Evolutionary conservation across 1,139 yeast genomes (phyloP).

Genomic region (Nematodospora anomalae): DNA sequence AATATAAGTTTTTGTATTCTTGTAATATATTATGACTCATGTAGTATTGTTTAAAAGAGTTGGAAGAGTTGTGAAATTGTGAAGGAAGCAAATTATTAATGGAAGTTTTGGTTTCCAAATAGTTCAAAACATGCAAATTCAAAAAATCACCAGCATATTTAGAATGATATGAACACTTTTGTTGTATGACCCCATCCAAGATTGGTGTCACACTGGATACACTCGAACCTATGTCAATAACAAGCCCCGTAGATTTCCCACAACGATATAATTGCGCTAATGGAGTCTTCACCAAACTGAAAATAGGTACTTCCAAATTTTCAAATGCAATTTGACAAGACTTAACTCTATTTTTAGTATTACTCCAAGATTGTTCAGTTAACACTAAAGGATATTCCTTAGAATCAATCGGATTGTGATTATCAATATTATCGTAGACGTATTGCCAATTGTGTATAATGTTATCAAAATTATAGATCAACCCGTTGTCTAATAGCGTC

Average conservation of each 20-base stretch:
- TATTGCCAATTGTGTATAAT: slow-evolving; percentile 60
- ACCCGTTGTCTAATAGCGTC: slow-evolving; percentile 65
- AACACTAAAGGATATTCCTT: slow-evolving; percentile 62
- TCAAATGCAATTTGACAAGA: slow-evolving; percentile 67
- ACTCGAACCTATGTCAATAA: slow-evolving; percentile 66
- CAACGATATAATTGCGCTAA: slow-evolving; percentile 67
- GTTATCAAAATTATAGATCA: slow-evolving; percentile 65
- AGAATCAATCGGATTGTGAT: slow-evolving; percentile 41
- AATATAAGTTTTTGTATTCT: slow-evolving; percentile 32
- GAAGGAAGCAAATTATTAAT: slow-evolving; percentile 31
- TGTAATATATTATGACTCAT: slow-evolving; percentile 41
- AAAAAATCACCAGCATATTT: slow-evolving; percentile 71
- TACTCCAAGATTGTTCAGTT: slow-evolving; percentile 66
- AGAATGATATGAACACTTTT: slow-evolving; percentile 58
- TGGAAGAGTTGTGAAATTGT: slow-evolving; percentile 27
- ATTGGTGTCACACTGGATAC: slow-evolving; percentile 67
- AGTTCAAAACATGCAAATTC: slow-evolving; percentile 52
- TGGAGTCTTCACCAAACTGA: slow-evolving; percentile 69
- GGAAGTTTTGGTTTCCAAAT: slow-evolving; percentile 31
- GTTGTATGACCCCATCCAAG: slow-evolving; percentile 65
- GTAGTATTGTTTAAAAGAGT: slow-evolving; percentile 50
- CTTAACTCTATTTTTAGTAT: slow-evolving; percentile 49
- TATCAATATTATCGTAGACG: slow-evolving; percentile 52
- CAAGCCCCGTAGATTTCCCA: slow-evolving; percentile 67
- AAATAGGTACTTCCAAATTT: slow-evolving; percentile 61